Base-by-base conservation (phyloP, 2,329 filamentous ascomycete species). In the Xylariaceae sp. region DNA sequence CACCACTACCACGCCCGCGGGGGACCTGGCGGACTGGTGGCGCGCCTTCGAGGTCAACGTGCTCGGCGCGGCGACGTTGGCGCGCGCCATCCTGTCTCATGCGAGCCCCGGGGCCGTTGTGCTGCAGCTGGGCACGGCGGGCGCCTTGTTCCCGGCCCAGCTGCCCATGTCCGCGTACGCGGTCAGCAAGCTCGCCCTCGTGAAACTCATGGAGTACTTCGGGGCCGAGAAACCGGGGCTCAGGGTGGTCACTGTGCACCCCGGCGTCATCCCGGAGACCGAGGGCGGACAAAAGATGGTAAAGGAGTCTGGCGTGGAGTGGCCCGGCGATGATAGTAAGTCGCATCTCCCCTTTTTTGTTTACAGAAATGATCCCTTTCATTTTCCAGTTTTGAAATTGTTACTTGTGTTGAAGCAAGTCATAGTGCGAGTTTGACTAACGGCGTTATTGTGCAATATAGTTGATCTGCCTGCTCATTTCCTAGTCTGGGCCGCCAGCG, bases 111-210 rank as follows among this genome's bases (percentile, higher is more conserved):
- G 45, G 3, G 45, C 57, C 9, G 50, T 55, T 4, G 24, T 58
- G 3, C n/a, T 60, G 30, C 50, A 60, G 35, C 50, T 62, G 24
- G 51, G 56, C 3, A 60, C 58, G 9, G 58, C 58, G 23, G 58
- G 55, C 18, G 56, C 49, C 1, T 44, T 59, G 13, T 61, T 64
- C 50, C 72, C 72, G 6, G 65, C 70, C 13, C 64, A 68, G 18
- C 52, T 74, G 6, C 72, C 72, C 13, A 73, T 74, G 71, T 56
- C 72, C 6, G 72, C 68, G n/a, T 74, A 72, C 47, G 74, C 70
- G 2, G 70, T 57, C 7, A 62, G 62, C 35, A 62, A 64, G 40
- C 39, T 64, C 32, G 62, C 58, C 15, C 52, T 50, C 10, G 45
- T 55, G 10, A 62, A 64, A 48, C 53, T 60, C 8, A 62, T 64